phyloP scores from a whole-genome alignment of 2,329 filamentous ascomycete genomes.

The Cercospora zeae-maydis region DNA sequence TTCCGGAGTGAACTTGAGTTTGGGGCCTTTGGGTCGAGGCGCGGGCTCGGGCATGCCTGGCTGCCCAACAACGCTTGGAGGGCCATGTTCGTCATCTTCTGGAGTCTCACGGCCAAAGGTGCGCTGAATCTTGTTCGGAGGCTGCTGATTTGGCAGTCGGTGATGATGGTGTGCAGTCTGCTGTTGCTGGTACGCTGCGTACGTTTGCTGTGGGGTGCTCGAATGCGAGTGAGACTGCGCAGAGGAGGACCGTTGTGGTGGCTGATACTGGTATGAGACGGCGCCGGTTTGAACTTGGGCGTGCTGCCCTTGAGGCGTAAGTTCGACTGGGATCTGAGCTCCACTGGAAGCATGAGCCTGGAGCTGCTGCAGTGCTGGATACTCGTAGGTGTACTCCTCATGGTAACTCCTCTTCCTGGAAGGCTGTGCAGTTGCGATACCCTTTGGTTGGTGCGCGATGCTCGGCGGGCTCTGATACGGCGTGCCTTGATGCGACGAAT shows the following conservation, averaged over 20 bases:
- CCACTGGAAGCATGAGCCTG: constrained; percentile 35
- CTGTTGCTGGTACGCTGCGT: constrained; percentile 43
- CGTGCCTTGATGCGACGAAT: constrained; percentile 31
- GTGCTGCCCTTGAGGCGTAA: constrained; percentile 36
- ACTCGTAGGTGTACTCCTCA: constrained; percentile 41
- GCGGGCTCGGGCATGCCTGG: constrained; percentile 83
- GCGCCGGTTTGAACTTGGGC: constrained; percentile 24
- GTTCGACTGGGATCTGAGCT: constrained; percentile 39
- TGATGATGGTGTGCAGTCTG: constrained; percentile 67
- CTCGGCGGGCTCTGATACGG: constrained; percentile 34
- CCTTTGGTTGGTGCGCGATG: constrained; percentile 32
- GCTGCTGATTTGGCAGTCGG: constrained; percentile 69
- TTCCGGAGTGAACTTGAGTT: constrained; percentile 89
- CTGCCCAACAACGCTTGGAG: constrained; percentile 81
- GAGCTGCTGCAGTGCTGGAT: constrained; percentile 41
- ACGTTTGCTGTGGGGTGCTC: constrained; percentile 20
- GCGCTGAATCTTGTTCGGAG: constrained; percentile 63
- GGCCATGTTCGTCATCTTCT: constrained; percentile 51
- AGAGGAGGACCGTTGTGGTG: constrained; percentile 28
- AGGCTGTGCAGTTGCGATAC: constrained; percentile 3
- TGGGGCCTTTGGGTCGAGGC: constrained; percentile 75
- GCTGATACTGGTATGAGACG: constrained; percentile 23
- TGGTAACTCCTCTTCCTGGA: constrained; percentile 45
- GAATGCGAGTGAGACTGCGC: constrained; percentile 23
- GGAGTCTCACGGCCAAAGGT: constrained; percentile 32